Evolutionary conservation across 176 grass and related monocot species (phyloP), one percentile per base, ranked within the genome.

Genomic region (Eleusine indica): DNA sequence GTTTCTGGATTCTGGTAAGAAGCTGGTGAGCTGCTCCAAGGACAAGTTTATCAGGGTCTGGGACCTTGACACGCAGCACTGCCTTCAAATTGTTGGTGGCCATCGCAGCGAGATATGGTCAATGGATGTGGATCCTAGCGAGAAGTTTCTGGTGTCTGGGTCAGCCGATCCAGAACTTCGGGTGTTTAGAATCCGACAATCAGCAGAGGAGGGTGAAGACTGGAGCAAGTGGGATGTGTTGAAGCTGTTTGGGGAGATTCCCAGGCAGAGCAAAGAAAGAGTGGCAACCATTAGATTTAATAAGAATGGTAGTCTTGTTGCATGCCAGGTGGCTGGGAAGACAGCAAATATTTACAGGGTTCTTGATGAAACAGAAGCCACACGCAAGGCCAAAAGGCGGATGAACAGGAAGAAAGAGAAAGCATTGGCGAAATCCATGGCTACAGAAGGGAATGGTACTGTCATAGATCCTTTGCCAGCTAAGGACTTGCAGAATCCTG

Each of bases 1-100:
- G 74, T 98, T 98, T 77, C 67, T 98, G 44, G 95, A 94, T 84
- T 89, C 90, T 37, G 95, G 92, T n/a, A 98, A 94, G 88, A 98
- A 98, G 75, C 87, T 98, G 39, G 87, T 94, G 84, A 98, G 86
- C 83, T 91, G 92, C 76, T 98, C 95, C 48, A 98, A 98, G 87
- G 95, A 98, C 72, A 98, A 93, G 66, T 94, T 98, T 28, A 92
- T 98, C 75, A 89, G 92, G 65, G 95, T 98, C 21, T 98, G 95
- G 95, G 95, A 98, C 81, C 92, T 98, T 25, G 95, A 98, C 9
- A 90, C 91, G 2, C 92, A 98, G 79, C 95, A 94, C 29, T 98
- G 95, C 66, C 86, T 98, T 28, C 95, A 98, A 80, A 98, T 98
- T 21, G 85, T 95, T 35, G 80, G 92, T n/a, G 92, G 90, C 30